Conservation (phyloP, 352 stramenopile species). For the Phytophthora tubulina region DNA sequence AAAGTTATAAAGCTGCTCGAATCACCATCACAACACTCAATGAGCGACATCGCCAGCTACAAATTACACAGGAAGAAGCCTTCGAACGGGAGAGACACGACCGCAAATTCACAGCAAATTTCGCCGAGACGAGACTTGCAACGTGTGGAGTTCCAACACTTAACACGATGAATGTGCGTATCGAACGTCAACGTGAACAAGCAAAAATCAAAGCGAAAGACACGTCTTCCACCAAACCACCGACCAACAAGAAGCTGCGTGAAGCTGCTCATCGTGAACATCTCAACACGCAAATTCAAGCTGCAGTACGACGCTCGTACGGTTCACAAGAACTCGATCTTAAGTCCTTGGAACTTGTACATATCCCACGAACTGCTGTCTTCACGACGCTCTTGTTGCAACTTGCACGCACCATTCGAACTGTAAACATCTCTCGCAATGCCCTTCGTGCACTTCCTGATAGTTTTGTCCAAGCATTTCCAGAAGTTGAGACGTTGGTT, state of each 20-base stretch:
- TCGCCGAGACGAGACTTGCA: slow-evolving; percentile 67
- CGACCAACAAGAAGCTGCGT: slow-evolving; percentile 30
- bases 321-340: slow-evolving; percentile 70
- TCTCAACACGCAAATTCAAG: slow-evolving; percentile 33
- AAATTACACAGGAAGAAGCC: slow-evolving; percentile 63
- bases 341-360: slow-evolving; percentile 70
- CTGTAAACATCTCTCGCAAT: slow-evolving; percentile 78
- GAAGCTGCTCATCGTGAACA: slow-evolving; percentile 26
- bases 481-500: slow-evolving; percentile 56
- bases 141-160: slow-evolving; percentile 72
- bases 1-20: slow-evolving; percentile 60
- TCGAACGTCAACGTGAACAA: slow-evolving; percentile 55
- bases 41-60: slow-evolving; percentile 57
- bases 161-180: slow-evolving; percentile 69
- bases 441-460: slow-evolving; percentile 65
- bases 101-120: slow-evolving; percentile 57
- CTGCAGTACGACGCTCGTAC: slow-evolving; percentile 60
- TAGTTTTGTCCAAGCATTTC: slow-evolving; percentile 64
- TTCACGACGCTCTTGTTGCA: slow-evolving; percentile 75
- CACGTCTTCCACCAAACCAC: slow-evolving; percentile 6
- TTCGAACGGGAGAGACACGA: slow-evolving; percentile 52
- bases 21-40: slow-evolving; percentile 57
- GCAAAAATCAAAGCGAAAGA: slow-evolving; percentile 29
- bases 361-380: slow-evolving; percentile 60
- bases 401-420: slow-evolving; percentile 63